Evolutionary conservation across 208 protist genomes (phyloP).

Genomic region (Endotrypanum monterogeii): DNA sequence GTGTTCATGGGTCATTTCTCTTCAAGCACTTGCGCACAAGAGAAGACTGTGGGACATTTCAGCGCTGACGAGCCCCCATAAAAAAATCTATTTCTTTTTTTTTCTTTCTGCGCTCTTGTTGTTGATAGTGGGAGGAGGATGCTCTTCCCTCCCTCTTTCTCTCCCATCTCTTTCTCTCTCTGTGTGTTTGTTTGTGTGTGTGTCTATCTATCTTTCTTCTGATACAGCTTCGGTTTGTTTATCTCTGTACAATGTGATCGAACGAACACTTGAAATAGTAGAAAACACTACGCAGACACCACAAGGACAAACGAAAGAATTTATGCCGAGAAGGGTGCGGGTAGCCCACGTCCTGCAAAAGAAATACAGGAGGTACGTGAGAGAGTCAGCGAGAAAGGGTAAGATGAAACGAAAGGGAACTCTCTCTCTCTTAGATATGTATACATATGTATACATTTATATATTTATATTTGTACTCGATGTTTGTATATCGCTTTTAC

Average conservation of each 20-base stretch:
- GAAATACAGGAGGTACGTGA: neutral
- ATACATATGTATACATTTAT: too few species aligned
- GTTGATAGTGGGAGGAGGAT: neutral
- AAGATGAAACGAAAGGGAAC: neutral
- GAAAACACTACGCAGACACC: neutral
- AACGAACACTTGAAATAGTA: neutral
- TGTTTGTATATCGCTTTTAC: neutral
- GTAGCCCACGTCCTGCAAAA: neutral
- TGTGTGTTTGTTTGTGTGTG: too few species aligned
- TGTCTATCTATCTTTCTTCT: too few species aligned
- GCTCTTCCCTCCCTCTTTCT: neutral
- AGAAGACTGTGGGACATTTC: neutral
- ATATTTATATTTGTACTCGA: neutral
- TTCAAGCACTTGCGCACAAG: neutral
- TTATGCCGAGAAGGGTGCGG: neutral
- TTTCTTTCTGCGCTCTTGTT: neutral
- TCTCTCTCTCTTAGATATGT: neutral
- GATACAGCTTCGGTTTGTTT: too few species aligned
- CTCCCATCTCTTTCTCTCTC: too few species aligned
- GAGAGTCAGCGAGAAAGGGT: neutral
- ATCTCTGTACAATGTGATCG: neutral
- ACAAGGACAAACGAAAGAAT: neutral
- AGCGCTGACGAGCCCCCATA: neutral
- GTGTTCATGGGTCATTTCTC: neutral
- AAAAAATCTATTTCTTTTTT: neutral